phyloP scores from a whole-genome alignment of 352 stramenopile species.

The Phytophthora constricta region DNA sequence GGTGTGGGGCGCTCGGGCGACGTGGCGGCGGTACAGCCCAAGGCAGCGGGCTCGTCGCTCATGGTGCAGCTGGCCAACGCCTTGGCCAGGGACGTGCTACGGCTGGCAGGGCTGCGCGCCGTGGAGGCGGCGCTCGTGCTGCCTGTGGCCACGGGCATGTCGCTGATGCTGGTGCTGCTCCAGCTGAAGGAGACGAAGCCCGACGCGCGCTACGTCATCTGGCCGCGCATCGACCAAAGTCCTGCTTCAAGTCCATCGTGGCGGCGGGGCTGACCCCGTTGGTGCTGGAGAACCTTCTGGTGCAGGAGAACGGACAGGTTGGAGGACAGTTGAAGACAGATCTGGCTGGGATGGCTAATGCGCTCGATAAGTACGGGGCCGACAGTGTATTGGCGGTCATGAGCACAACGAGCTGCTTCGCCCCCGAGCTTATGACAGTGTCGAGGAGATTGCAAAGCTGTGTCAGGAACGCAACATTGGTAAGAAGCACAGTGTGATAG shows the following conservation, averaged over 20 bases:
- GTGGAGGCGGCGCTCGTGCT: constrained; percentile 90
- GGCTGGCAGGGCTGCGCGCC: constrained; percentile 77
- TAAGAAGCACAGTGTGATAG: constrained; percentile 12
- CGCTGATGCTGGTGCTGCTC: constrained; percentile 91
- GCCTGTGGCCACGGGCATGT: constrained; percentile 98
- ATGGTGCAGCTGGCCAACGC: constrained; percentile 94
- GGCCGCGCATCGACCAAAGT: constrained; percentile 98
- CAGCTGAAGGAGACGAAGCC: constrained; percentile 73
- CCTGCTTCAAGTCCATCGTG: constrained; percentile 98
- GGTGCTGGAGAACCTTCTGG: constrained; percentile 79
- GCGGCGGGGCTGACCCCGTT: constrained; percentile 93
- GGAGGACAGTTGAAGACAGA: constrained; percentile 92
- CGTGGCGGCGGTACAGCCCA: constrained; percentile 98
- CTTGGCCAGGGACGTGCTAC: constrained; percentile 92
- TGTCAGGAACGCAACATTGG: constrained; percentile 77
- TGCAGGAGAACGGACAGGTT: constrained; percentile 48
- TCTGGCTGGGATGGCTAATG: constrained; percentile 70
- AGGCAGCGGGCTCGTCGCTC: constrained; percentile 97
- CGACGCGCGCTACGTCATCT: constrained; percentile 85
- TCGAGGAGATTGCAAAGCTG: constrained; percentile 93
- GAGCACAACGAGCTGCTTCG: constrained; percentile 99
- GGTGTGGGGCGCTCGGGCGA: constrained; percentile 97
- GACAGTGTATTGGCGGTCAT: constrained; percentile 93
- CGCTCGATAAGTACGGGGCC: constrained; percentile 65
- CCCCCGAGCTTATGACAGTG: constrained; percentile 95